These are phyloP conservation scores for Ostreobium quekettii DNA, from an alignment of 139 green algal species.

Conservation along the genomic window DNA sequence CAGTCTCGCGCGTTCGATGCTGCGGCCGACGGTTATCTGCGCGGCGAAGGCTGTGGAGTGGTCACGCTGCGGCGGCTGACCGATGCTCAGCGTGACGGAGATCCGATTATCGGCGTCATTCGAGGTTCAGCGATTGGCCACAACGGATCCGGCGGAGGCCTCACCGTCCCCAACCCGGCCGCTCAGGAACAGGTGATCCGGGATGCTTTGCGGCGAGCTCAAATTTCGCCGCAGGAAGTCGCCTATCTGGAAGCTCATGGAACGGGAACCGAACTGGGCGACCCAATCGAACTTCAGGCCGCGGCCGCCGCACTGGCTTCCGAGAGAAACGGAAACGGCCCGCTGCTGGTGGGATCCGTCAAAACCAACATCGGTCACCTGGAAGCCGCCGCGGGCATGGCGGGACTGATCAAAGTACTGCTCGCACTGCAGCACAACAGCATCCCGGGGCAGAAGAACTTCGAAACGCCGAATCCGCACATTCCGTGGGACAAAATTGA, in stretches of 20 bases:
- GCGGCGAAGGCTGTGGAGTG: slow-evolving; percentile 47
- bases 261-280: slow-evolving; percentile 80
- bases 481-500: slow-evolving; percentile 29
- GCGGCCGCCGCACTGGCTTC: slow-evolving; percentile 26
- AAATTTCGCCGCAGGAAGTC: slow-evolving; percentile 12
- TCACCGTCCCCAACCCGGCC: slow-evolving; percentile 80
- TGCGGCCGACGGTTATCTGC: slow-evolving; percentile 70
- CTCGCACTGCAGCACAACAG: neutral
- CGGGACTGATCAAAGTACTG: slow-evolving; percentile 33
- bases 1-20: slow-evolving; percentile 79
- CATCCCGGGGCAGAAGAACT: slow-evolving; percentile 41
- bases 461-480: slow-evolving; percentile 51
- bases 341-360: slow-evolving; percentile 27
- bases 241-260: slow-evolving; percentile 59
- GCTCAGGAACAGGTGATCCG: slow-evolving; percentile 68
- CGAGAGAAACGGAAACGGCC: neutral
- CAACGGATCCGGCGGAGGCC: slow-evolving; percentile 64
- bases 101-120: slow-evolving; percentile 10
- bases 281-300: slow-evolving; percentile 78
- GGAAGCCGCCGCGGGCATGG: slow-evolving; percentile 47
- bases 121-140: slow-evolving; percentile 55
- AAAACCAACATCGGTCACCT: slow-evolving; percentile 44
- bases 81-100: no score
- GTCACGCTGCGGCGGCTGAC: no score
- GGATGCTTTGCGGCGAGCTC: slow-evolving; percentile 35